phyloP scores from a whole-genome alignment of 805 yeast species.

The Priceomyces carsonii region DNA sequence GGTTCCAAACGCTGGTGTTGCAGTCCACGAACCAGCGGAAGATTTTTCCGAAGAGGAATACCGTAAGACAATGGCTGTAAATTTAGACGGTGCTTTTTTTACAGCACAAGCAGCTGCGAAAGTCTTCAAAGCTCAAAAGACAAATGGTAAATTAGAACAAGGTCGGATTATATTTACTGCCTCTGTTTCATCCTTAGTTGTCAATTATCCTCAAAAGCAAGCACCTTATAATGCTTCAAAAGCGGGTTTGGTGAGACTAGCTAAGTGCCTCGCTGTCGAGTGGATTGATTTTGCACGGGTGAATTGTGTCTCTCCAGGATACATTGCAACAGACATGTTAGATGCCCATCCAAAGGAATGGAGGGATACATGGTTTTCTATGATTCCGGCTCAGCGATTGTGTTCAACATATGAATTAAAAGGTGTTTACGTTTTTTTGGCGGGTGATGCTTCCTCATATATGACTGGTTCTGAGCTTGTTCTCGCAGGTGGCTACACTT shows the following conservation, averaged over 20 bases:
- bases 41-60: slow-evolving; percentile 41
- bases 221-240: slow-evolving; percentile 46
- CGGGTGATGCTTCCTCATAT: slow-evolving; percentile 30
- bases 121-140: slow-evolving; percentile 43
- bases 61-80: slow-evolving; percentile 35
- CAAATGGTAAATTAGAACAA: slow-evolving; percentile 29
- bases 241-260: slow-evolving; percentile 40
- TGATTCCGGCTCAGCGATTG: slow-evolving; percentile 37
- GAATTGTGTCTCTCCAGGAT: slow-evolving; percentile 44
- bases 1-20: slow-evolving; percentile 49
- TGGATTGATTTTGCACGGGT: slow-evolving; percentile 38
- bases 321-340: slow-evolving; percentile 45
- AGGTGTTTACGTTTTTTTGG: slow-evolving; percentile 39
- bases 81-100: slow-evolving; percentile 46
- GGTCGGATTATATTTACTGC: slow-evolving; percentile 9
- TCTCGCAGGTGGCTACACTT: slow-evolving; percentile 37
- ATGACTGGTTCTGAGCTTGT: slow-evolving; percentile 41
- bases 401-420: slow-evolving; percentile 35
- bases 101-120: slow-evolving; percentile 49
- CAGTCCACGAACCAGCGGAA: slow-evolving; percentile 28
- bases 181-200: slow-evolving; percentile 32
- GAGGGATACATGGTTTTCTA: slow-evolving; percentile 34
- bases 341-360: slow-evolving; percentile 28
- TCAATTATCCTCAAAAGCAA: slow-evolving; percentile 39
- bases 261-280: slow-evolving; percentile 41